Base-by-base conservation (phyloP, 495 filamentous ascomycete genomes). In the Articulospora tetracladia region DNA sequence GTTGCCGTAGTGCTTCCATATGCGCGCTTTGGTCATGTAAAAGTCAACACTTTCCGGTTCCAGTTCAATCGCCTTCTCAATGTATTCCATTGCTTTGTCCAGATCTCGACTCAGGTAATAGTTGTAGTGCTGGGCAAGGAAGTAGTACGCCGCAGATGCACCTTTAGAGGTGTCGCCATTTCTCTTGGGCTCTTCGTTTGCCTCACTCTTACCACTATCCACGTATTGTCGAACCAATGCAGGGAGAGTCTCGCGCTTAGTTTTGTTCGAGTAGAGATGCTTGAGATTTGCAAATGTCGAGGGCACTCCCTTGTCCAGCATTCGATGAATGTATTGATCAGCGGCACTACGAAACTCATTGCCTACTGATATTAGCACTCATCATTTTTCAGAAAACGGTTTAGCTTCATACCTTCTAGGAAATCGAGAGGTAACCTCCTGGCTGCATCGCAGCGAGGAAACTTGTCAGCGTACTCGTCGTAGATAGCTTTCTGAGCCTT, bases 221-320 rank as follows among this genome's bases (percentile, higher is more conserved):
- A 86, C 73, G 66, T 96, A 96, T 57, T 89, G 82, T 67, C 96
- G 83, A 6, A 92, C 93, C 41, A 99, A 67, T 12, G 83, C 77
- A 61, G 88, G 84, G 30, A 98, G 83, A 1, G 75, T 82, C 30
- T 88, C 81, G 64, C 86, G 88, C 77, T 99, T 98, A 62, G 74
- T 78, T 1, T 80, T 49, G 69, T 93, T 87, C 23, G 77, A 76
- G 74, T 97, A 98, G 20, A 99, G 81, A 47, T 91, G 79, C 77
- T 98, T 99, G 61, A 99, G 80, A 73, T 98, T 98, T 3, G 91
- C 91, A 71, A 99, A 98, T 2, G 91, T 88, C 0, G 94, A 98
- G 7, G 95, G 93, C 19, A 98, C 90, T n/a, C 95, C 95, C 73
- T 93, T 98, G 68, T 88, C 85, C 27, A 99, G 79, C 90, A 96